These are phyloP conservation scores for sunflower (Helianthus annuus) DNA, from an alignment of 129 eudicot species.

Conservation along the genomic window HanXRQr2.0-SUNRISE NC_035436.2:190937463-190937962, in stretches of 20 bases:
- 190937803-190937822: background rate
- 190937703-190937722: slow-evolving; percentile 23
- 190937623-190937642: slow-evolving; percentile 24
- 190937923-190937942: slow-evolving; percentile 17
- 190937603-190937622: background rate
- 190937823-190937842: background rate
- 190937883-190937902: slow-evolving; percentile 23
- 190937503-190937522: slow-evolving; percentile 15
- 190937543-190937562: background rate
- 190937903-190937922: slow-evolving; percentile 32
- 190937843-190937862: background rate
- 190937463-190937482: background rate
- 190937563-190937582: background rate
- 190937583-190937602: background rate
- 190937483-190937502: too few relatives aligned
- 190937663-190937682: slow-evolving; percentile 12
- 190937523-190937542: slow-evolving; percentile 5
- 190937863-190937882: background rate
- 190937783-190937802: background rate
- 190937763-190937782: background rate
- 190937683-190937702: slow-evolving; percentile 31
- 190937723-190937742: slow-evolving; percentile 4
- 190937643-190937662: slow-evolving; percentile 18
- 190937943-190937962: slow-evolving; percentile 20
- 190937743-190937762: slow-evolving; percentile 35